Conservation (phyloP, 169 alveolate species). For the Neospora caninum region DNA sequence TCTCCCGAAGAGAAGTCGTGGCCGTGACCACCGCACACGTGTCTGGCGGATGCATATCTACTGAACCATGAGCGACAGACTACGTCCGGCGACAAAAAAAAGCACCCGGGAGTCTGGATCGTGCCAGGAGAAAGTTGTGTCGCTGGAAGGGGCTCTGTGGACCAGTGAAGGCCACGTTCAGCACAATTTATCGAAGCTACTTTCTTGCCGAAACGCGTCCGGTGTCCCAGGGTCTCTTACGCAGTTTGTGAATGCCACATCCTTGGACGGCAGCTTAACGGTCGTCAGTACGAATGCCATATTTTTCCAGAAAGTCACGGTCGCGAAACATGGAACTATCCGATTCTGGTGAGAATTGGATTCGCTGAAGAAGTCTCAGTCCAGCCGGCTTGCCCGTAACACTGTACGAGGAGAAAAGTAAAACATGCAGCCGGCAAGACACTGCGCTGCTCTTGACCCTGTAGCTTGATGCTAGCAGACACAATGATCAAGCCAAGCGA, state of each 20-base stretch:
- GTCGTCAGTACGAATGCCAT: conserved; percentile 17
- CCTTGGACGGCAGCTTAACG: conserved; percentile 34
- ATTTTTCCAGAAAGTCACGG: not conserved
- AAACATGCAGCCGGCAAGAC: not conserved
- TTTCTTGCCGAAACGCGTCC: not conserved
- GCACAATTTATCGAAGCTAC: too few relatives aligned
- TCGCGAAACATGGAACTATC: not conserved
- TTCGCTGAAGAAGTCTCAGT: not conserved
- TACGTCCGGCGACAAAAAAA: too few relatives aligned
- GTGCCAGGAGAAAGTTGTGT: too few relatives aligned
- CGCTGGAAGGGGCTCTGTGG: too few relatives aligned
- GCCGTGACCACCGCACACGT: too few relatives aligned
- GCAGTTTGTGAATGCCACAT: conserved; percentile 31
- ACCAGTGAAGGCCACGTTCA: too few relatives aligned
- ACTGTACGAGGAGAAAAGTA: not conserved
- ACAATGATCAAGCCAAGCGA: not conserved
- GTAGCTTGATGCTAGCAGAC: not conserved
- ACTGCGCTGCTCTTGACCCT: not conserved
- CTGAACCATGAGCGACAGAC: too few relatives aligned
- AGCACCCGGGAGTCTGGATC: too few relatives aligned
- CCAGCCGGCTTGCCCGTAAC: not conserved
- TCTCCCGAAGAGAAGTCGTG: too few relatives aligned
- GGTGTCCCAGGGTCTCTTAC: not conserved
- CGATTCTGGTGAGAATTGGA: not conserved
- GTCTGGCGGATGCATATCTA: too few relatives aligned